These are phyloP conservation scores for Quercus cerris DNA, from an alignment of 306 rosid species.

Conservation along the genomic window DNA sequence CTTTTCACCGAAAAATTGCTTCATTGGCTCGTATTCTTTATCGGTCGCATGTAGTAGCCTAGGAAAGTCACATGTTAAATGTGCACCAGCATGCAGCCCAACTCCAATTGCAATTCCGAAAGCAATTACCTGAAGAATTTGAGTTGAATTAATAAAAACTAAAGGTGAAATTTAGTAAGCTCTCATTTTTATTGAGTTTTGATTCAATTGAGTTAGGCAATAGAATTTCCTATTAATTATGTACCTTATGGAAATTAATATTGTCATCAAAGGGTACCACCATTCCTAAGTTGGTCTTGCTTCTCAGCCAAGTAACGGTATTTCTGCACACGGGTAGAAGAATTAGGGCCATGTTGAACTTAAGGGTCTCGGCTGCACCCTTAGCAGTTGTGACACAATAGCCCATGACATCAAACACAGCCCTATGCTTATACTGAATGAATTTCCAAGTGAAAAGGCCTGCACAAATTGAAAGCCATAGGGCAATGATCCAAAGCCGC, in stretches of 20 bases:
- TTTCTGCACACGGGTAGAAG: constrained; percentile 82
- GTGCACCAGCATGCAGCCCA: constrained; percentile 57
- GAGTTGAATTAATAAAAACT: not conserved
- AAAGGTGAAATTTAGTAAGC: not conserved
- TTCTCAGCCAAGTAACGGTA: constrained; percentile 84
- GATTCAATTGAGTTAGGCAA: not conserved
- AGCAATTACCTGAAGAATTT: constrained; percentile 55
- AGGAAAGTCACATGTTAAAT: constrained; percentile 85
- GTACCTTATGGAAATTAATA: constrained; percentile 84
- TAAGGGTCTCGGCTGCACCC: constrained; percentile 87
- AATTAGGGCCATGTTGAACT: constrained; percentile 87
- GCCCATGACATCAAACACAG: constrained; percentile 70
- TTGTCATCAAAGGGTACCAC: constrained; percentile 81
- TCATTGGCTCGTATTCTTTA: constrained; percentile 56
- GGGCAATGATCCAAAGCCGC: constrained; percentile 62
- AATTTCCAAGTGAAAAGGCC: constrained; percentile 83
- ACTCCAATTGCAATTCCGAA: constrained; percentile 72
- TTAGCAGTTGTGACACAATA: constrained; percentile 78
- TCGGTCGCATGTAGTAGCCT: constrained; percentile 60
- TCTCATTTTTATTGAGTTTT: not conserved
- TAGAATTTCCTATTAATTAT: not conserved
- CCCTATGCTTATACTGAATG: constrained; percentile 65
- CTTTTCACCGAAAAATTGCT: constrained; percentile 47
- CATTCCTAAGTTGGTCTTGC: constrained; percentile 61
- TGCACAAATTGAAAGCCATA: constrained; percentile 65